Base-by-base conservation (phyloP, 208 protist species). In the Wallacemonas sp. region DNA sequence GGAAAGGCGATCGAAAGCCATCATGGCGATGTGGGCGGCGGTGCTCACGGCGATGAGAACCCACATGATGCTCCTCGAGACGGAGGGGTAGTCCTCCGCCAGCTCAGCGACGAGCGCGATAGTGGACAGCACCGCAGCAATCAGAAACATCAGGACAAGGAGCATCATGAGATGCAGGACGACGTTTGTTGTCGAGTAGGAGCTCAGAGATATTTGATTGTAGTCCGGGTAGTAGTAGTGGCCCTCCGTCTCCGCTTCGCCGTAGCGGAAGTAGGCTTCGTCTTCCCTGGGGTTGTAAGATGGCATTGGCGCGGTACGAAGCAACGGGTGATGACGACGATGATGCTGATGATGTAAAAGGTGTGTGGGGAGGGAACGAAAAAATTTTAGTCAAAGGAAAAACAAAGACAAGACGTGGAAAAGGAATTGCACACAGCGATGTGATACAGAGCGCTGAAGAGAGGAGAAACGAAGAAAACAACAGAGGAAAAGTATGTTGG, bases 41-140 rank as follows among this genome's bases (percentile, higher is more conserved):
- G 79, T 0, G 58, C 78, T 85, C 61, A 70, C 24, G 39, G 69
- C 5, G 32, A 85, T 73, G 26, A 88, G 49, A 0, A 34, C 33
- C 23, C 66, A 69, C 63, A 92, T 66, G 16, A 80, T 52, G 48
- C 60, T 67, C 17, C 56, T 48, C 16, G 85, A 62, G 17, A 52
- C 43, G 8, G 80, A 76, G 2, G 82, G 78, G 55, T 79, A 77
- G 43, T 92, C 81, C 46, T 92, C 81, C 5, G 80, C 81, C 9
- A 78, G 2, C 21, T 88, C 80, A 16, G 85, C 58, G 16, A 87
- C 24, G 29, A 73, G 78, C 33, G 74, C 68, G 17, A 88, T 38
- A 0, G 61, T 61, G 29, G 75, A 88, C 54, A 52, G 44, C n/a
- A 92, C 43, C 17, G 72, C 68, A 55, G 81, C 68, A 12, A 69